Conservation (phyloP, 106 monocot genomes). For the Vanilla planifolia region DNA sequence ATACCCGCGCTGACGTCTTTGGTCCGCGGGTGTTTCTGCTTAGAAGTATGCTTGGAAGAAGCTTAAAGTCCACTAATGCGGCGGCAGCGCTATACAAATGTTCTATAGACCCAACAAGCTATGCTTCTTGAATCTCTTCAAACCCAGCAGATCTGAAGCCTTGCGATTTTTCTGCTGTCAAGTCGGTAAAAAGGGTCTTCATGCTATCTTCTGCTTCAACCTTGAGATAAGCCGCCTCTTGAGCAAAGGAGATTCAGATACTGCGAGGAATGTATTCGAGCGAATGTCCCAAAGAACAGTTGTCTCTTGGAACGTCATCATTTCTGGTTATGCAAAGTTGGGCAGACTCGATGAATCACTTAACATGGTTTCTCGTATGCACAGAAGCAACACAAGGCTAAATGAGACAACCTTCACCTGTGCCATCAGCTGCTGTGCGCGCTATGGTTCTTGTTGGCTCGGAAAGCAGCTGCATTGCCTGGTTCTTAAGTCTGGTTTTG, state of each 20-base stretch:
- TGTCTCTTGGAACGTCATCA: conserved; percentile 21
- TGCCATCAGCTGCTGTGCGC: conserved; percentile 11
- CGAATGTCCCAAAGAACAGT: conserved; percentile 20
- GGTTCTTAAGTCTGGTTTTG: conserved; percentile 24
- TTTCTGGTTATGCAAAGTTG: conserved; percentile 13
- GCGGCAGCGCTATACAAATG: too few relatives aligned
- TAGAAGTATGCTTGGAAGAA: too few relatives aligned
- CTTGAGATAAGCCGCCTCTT: background rate
- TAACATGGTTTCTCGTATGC: conserved; percentile 3
- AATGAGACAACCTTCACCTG: conserved; percentile 23
- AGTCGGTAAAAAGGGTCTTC: background rate
- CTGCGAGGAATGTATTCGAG: conserved; percentile 16
- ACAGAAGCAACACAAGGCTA: conserved; percentile 7
- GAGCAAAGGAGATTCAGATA: conserved; percentile 1
- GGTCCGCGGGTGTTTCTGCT: too few relatives aligned
- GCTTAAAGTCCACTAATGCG: too few relatives aligned
- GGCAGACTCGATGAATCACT: conserved; percentile 13
- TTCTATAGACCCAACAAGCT: too few relatives aligned
- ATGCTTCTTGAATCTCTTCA: too few relatives aligned
- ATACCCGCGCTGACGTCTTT: too few relatives aligned
- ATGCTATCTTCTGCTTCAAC: background rate
- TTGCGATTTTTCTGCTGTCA: background rate
- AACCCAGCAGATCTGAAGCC: background rate
- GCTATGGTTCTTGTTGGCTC: background rate
- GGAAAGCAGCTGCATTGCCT: conserved; percentile 18